These are phyloP conservation scores for Wickerhamomyces queroliae DNA, from an alignment of 805 yeast species.

Conservation along the genomic window DNA sequence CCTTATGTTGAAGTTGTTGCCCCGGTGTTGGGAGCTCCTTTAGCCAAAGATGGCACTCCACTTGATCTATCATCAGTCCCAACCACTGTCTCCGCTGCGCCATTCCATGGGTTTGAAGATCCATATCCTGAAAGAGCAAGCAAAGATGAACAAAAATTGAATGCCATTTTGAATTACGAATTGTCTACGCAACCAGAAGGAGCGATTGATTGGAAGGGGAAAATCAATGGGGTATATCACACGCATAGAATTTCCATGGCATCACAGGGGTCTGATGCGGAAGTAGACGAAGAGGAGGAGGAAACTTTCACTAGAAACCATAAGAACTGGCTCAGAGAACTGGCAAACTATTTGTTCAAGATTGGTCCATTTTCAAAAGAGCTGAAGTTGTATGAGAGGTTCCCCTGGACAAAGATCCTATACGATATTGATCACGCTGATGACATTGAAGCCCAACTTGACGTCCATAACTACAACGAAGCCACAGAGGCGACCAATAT, in stretches of 20 bases:
- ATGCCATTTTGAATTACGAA: conserved; percentile 17
- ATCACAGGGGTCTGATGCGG: conserved; percentile 11
- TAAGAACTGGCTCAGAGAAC: background rate
- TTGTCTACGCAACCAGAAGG: conserved; percentile 8
- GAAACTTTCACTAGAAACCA: too few relatives aligned
- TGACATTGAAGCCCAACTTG: background rate
- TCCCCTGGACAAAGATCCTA: conserved; percentile 18
- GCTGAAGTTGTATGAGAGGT: conserved; percentile 1
- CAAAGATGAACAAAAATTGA: conserved; percentile 17
- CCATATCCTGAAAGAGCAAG: background rate
- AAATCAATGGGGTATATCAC: conserved; percentile 8
- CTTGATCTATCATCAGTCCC: conserved; percentile 18
- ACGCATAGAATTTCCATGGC: too few relatives aligned
- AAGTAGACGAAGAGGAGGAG: conserved; percentile 4
- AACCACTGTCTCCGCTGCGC: conserved; percentile 4
- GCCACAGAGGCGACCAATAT: background rate
- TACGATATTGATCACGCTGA: conserved; percentile 7
- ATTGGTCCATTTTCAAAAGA: conserved; percentile 4
- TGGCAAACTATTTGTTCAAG: conserved; percentile 4
- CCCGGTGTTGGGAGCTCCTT: conserved; percentile 12
- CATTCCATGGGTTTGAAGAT: conserved; percentile 6
- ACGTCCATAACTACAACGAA: background rate
- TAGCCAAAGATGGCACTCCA: conserved; percentile 14
- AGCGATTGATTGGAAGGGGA: conserved; percentile 2
- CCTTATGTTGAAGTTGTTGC: conserved; percentile 15